Conservation (phyloP, 306 rosid species). For the Corylus americana region DNA sequence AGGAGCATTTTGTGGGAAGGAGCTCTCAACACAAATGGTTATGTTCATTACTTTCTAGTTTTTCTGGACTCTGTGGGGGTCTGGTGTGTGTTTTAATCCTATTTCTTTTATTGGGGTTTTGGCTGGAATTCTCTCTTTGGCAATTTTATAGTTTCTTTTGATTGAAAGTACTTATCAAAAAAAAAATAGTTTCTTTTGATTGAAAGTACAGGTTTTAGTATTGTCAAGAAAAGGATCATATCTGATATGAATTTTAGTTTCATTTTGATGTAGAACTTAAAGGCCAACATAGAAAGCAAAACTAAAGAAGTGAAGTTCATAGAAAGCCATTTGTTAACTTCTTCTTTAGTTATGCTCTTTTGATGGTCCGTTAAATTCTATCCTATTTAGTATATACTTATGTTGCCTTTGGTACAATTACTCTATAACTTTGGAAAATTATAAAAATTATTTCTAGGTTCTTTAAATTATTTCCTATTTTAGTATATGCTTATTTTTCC, state of each 20-base stretch:
- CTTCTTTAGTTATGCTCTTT: no score
- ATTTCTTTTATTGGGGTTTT: no score
- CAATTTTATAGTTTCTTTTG: no score
- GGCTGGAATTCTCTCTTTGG: no score
- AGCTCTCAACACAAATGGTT: neutral
- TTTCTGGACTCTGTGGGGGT: no score
- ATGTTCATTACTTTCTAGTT: no score
- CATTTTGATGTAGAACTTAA: neutral
- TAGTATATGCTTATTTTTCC: no score
- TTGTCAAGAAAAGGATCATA: neutral
- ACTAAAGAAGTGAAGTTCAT: neutral
- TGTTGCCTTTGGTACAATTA: neutral
- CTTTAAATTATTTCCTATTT: no score
- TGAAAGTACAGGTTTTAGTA: neutral
- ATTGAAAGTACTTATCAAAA: no score
- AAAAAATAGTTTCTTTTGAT: neutral
- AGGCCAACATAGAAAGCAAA: neutral
- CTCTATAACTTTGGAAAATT: neutral
- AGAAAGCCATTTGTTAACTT: neutral
- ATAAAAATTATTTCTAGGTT: no score
- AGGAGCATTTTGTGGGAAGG: neutral
- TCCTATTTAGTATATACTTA: neutral
- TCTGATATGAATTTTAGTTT: neutral
- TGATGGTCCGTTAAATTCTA: neutral
- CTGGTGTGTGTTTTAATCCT: no score